Evolutionary conservation across 1,139 yeast genomes (phyloP).

Genomic region (Yamadazyma jaroonii): DNA sequence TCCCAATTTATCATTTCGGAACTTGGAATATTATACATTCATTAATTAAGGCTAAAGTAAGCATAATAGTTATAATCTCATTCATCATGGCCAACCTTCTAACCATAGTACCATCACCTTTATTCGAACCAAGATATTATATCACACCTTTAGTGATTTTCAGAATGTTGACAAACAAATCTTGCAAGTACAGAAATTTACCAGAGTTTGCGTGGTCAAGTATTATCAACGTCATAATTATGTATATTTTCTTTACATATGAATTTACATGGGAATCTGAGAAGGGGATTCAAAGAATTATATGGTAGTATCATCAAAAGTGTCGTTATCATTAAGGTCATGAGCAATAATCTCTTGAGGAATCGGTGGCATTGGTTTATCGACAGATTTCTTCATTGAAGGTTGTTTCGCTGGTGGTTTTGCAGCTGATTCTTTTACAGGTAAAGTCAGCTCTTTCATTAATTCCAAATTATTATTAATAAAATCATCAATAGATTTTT

Average conservation of each 20-base stretch:
- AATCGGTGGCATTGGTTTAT: neutral
- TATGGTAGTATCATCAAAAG: constrained; percentile 55
- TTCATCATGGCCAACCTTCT: constrained; percentile 51
- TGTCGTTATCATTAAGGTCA: constrained; percentile 1
- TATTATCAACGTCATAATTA: constrained; percentile 50
- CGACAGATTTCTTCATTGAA: neutral
- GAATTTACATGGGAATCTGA: constrained; percentile 72
- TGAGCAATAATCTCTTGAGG: neutral
- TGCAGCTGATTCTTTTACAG: neutral
- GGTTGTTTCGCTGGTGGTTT: neutral
- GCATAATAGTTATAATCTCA: constrained; percentile 39
- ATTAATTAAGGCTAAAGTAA: constrained; percentile 16
- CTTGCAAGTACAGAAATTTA: constrained; percentile 34
- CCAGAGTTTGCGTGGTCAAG: constrained; percentile 63
- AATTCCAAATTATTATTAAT: constrained; percentile 25
- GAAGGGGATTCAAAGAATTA: constrained; percentile 68
- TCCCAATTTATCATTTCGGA: constrained; percentile 74
- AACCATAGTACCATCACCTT: constrained; percentile 82
- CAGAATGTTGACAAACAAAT: constrained; percentile 55
- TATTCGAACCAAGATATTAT: constrained; percentile 91
- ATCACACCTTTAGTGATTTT: constrained; percentile 77
- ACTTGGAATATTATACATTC: constrained; percentile 43
- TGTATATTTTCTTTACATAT: constrained; percentile 54
- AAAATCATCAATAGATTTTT: constrained; percentile 26
- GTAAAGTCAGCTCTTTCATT: constrained; percentile 8